These are phyloP conservation scores for Eucalyptus marginata DNA, from an alignment of 345 rosid genomes.

Conservation along the genomic window DNA sequence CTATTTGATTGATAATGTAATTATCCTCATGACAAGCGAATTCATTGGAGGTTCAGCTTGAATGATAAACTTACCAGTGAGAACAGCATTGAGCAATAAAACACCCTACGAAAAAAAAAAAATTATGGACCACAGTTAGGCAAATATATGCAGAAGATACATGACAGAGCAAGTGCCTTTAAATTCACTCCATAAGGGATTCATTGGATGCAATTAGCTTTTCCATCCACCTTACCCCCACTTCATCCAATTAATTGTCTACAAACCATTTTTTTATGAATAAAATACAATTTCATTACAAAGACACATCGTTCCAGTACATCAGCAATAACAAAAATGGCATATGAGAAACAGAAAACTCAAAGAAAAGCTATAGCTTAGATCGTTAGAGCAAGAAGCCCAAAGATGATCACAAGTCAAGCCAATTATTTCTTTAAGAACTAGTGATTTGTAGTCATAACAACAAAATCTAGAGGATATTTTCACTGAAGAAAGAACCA, in stretches of 20 bases:
- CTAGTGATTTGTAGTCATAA: neutral
- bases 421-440: neutral
- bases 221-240: neutral
- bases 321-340: neutral
- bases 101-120: conserved; percentile 52
- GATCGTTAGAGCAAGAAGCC: neutral
- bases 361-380: neutral
- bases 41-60: neutral
- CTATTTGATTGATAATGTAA: neutral
- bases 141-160: neutral
- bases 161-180: neutral
- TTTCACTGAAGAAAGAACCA: neutral
- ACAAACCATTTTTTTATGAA: neutral
- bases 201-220: neutral
- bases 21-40: neutral
- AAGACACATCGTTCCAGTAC: neutral
- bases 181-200: neutral
- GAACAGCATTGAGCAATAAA: conserved; percentile 80
- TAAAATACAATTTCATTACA: neutral
- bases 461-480: neutral
- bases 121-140: neutral
- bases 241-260: neutral
- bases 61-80: conserved; percentile 47
- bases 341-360: neutral
- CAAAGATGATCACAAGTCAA: neutral